Evolutionary conservation across 768 basidiomycete species (phyloP), one percentile per base, ranked within the genome.

Genomic region (Suillus plorans): DNA sequence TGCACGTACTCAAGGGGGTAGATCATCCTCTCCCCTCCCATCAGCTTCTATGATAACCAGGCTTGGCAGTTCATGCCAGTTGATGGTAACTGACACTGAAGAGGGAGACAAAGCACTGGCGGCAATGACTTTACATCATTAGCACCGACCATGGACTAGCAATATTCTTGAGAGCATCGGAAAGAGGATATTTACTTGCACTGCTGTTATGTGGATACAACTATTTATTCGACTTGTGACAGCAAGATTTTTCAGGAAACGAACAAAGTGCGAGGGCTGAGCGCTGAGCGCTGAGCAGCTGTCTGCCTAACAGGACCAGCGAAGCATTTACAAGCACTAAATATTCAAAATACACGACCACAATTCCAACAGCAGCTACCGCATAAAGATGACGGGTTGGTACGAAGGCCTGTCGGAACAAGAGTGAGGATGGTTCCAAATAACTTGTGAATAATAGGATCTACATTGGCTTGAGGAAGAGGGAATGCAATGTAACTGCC

Each of bases 301-400:
- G 89, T 89, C 72, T 89, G 89, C 74, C 83, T 85, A 18, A 90
- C 75, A 6, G 90, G 91, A 0, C 91, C 90, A 1, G 76, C 81
- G 72, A 91, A 93, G 88, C 88, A 90, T 69, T 84, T 87, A 60
- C 89, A 78, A 12, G 90, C 91, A 70, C 86, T 89, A 62, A 90
- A 20, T 5, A 89, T 53, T 91, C 91, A 92, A 70, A 88, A 87
- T 90, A 91, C 2, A 76, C 63, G 4, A 89, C 70, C 18, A 94
- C 88, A 67, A 91, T 89, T 0, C 87, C 90, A 28, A 92, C 89
- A 4, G 90, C 91, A 10, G 92, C 90, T 49, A 88, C 82, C 0
- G 90, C 76, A 71, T 92, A 94, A 85, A 84, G 68, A 85, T 77
- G 56, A 92, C 89, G 8, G 89, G 89, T 84, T 86, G 44, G 42